Percentiles rank a stretch among this genome's conserved stretches.
Conservation (phyloP, 805 yeast species). For the Spathaspora boniae region DNA sequence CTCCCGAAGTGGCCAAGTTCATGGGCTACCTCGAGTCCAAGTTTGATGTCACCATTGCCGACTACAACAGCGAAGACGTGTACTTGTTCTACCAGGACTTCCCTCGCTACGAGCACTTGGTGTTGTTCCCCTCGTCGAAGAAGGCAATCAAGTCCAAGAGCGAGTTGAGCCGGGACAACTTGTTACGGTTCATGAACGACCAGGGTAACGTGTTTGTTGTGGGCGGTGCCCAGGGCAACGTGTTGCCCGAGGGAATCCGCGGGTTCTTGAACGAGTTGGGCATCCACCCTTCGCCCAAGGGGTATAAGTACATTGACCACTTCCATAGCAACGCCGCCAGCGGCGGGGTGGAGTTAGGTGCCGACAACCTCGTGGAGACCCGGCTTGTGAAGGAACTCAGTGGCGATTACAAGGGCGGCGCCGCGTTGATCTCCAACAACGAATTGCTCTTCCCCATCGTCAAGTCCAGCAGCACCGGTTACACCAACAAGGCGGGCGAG, state of each 20-base stretch:
- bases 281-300: slow-evolving; percentile 77
- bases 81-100: slow-evolving; percentile 22
- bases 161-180: slow-evolving; percentile 28
- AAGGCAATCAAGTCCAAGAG: slow-evolving; percentile 28
- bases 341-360: slow-evolving; percentile 26
- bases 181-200: slow-evolving; percentile 57
- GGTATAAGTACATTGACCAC: slow-evolving; percentile 61
- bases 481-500: slow-evolving; percentile 45
- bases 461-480: slow-evolving; percentile 62
- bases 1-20: slow-evolving; percentile 18
- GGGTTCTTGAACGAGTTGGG: slow-evolving; percentile 76
- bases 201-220: slow-evolving; percentile 73
- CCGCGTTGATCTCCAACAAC: slow-evolving; percentile 68
- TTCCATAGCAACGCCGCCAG: slow-evolving; percentile 36
- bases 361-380: slow-evolving; percentile 21
- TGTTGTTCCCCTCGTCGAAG: slow-evolving; percentile 35
- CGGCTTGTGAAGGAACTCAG: slow-evolving; percentile 12
- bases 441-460: slow-evolving; percentile 69
- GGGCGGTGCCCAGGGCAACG: slow-evolving; percentile 45
- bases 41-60: slow-evolving; percentile 16
- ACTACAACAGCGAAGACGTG: slow-evolving; percentile 22
- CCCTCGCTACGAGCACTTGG: slow-evolving; percentile 24
- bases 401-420: slow-evolving; percentile 57
- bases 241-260: slow-evolving; percentile 45
- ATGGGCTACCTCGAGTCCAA: slow-evolving; percentile 19